Percentiles rank a stretch among this genome's conserved stretches.
These are phyloP conservation scores for Podaxis sp. DNA, from an alignment of 768 basidiomycete species.

Conservation along the genomic window DNA sequence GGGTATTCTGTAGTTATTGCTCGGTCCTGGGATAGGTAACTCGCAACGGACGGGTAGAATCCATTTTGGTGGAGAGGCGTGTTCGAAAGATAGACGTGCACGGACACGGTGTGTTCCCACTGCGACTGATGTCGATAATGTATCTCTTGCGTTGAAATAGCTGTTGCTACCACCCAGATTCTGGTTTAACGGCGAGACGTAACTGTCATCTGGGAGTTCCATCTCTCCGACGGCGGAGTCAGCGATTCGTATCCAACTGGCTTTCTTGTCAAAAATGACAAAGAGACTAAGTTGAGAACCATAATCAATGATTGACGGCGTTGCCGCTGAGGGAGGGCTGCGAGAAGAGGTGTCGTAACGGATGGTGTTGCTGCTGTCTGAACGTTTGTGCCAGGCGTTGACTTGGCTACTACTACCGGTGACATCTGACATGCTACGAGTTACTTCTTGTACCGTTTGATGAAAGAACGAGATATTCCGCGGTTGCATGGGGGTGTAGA, in stretches of 20 bases:
- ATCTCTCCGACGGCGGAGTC: constrained; percentile 82
- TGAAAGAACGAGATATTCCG: constrained; percentile 67
- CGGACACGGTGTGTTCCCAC: constrained; percentile 22
- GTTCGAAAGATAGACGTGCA: constrained; percentile 28
- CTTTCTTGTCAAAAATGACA: constrained; percentile 84
- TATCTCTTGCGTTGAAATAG: constrained; percentile 24
- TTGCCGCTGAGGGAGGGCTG: not conserved
- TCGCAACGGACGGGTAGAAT: constrained; percentile 43
- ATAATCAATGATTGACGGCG: constrained; percentile 37
- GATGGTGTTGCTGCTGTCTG: constrained; percentile 35
- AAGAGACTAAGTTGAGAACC: constrained; percentile 77
- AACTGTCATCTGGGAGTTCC: constrained; percentile 47
- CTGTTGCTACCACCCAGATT: constrained; percentile 13
- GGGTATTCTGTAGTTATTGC: not conserved
- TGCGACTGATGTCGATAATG: constrained; percentile 20
- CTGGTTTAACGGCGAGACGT: constrained; percentile 21
- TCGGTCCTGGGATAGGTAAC: constrained; percentile 32
- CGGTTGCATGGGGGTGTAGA: constrained; percentile 72
- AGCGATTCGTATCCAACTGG: constrained; percentile 73
- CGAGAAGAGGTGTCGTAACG: constrained; percentile 28
- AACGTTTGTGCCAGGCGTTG: constrained; percentile 35
- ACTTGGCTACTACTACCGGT: constrained; percentile 23
- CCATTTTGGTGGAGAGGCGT: constrained; percentile 33
- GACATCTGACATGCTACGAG: constrained; percentile 39
- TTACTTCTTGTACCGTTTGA: constrained; percentile 55